Evolutionary conservation across 257 asterid genomes (phyloP).

Genomic region (Dorcoceras hygrometricum): DNA sequence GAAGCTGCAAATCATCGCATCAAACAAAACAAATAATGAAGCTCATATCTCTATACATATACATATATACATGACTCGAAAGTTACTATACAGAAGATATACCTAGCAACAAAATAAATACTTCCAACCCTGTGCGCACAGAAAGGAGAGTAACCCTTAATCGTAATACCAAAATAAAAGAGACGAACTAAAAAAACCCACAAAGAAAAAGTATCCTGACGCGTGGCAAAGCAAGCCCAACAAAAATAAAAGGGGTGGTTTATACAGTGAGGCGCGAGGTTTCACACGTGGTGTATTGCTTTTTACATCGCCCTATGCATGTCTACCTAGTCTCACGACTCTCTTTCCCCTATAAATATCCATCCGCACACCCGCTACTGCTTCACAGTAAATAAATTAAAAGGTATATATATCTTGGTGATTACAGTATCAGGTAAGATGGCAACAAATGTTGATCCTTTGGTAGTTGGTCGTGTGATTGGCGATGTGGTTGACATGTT

Average conservation of each 20-base stretch:
- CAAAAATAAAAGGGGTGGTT: not conserved
- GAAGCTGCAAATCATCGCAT: too few relatives aligned
- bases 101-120: too few relatives aligned
- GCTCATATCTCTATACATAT: too few relatives aligned
- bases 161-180: too few relatives aligned
- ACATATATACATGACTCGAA: too few relatives aligned
- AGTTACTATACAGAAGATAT: too few relatives aligned
- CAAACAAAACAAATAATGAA: too few relatives aligned
- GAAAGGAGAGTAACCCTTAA: too few relatives aligned
- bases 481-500: slow-evolving; percentile 71
- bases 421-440: not conserved
- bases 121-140: too few relatives aligned
- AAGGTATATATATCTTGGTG: not conserved
- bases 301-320: slow-evolving; percentile 47
- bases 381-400: not conserved
- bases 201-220: not conserved
- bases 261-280: not conserved
- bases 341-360: slow-evolving; percentile 24
- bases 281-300: slow-evolving; percentile 41
- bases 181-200: too few relatives aligned
- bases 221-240: not conserved
- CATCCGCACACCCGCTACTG: not conserved
- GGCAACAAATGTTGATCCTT: slow-evolving; percentile 47
- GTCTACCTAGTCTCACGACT: slow-evolving; percentile 35
- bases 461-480: slow-evolving; percentile 55